phyloP scores from a whole-genome alignment of 768 basidiomycete species.

The Boletus rex-veris region DNA sequence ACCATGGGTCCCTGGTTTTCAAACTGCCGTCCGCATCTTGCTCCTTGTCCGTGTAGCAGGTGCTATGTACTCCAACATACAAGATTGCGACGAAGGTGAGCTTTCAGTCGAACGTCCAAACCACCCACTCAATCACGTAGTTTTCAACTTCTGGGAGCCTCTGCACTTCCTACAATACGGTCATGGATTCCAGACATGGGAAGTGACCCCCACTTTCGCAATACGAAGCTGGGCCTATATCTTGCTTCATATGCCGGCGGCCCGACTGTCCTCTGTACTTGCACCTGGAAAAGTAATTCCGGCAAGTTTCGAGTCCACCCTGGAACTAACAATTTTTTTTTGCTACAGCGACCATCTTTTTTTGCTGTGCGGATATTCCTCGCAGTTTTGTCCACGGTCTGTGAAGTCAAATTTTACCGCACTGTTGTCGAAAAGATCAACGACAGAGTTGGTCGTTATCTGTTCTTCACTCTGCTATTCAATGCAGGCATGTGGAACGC shows the following conservation, averaged over 20 bases:
- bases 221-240: conserved; percentile 96
- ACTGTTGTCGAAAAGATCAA: conserved; percentile 79
- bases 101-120: background rate
- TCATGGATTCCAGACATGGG: conserved; percentile 97
- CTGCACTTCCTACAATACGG: conserved; percentile 87
- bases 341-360: conserved; percentile 73
- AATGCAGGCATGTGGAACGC: conserved; percentile 97
- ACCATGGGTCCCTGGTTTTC: conserved; percentile 86
- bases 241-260: conserved; percentile 69
- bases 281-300: conserved; percentile 68
- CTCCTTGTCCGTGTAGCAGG: conserved; percentile 74
- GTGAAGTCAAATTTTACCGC: conserved; percentile 82
- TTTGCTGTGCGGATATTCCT: conserved; percentile 83
- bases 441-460: conserved; percentile 88
- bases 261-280: conserved; percentile 54
- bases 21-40: conserved; percentile 78
- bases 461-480: conserved; percentile 79
- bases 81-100: conserved; percentile 95
- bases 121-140: conserved; percentile 38
- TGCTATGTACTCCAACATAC: conserved; percentile 94
- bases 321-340: conserved; percentile 13
- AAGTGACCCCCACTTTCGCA: conserved; percentile 86
- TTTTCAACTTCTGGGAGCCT: conserved; percentile 99
- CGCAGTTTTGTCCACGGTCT: conserved; percentile 65
- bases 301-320: background rate